These are phyloP conservation scores for Musa balbisiana DNA, from an alignment of 202 grass and related monocot species.

Conservation along the genomic window DNA sequence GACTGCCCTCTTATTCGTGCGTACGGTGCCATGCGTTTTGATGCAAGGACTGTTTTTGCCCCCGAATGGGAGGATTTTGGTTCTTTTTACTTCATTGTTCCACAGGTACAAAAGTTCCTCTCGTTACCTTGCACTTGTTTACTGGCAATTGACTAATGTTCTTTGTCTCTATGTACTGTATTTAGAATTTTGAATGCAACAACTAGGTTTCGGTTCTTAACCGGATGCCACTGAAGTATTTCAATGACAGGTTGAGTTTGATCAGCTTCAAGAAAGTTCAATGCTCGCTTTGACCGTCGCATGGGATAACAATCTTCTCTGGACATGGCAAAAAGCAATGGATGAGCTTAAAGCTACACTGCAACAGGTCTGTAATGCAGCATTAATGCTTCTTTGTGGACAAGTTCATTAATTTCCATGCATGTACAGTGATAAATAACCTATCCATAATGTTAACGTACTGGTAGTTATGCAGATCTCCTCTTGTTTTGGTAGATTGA, in stretches of 20 bases:
- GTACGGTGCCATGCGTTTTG: conserved; percentile 85
- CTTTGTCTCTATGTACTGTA: background rate
- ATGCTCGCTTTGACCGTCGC: conserved; percentile 60
- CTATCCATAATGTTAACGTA: background rate
- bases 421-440: background rate
- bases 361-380: conserved; percentile 35
- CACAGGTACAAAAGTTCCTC: conserved; percentile 47
- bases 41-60: conserved; percentile 36
- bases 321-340: conserved; percentile 56
- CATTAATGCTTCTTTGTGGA: background rate
- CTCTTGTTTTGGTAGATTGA: conserved; percentile 38
- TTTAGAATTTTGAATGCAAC: background rate
- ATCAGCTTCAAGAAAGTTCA: conserved; percentile 73
- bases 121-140: background rate
- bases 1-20: conserved; percentile 74
- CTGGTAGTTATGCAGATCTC: conserved; percentile 52
- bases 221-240: background rate
- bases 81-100: conserved; percentile 84
- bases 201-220: conserved; percentile 1
- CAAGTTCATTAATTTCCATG: background rate
- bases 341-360: conserved; percentile 50
- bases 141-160: background rate
- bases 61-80: conserved; percentile 75
- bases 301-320: conserved; percentile 68
- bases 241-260: conserved; percentile 58